Percentiles rank a stretch among this genome's conserved stretches.
Conservation (phyloP, 768 basidiomycete genomes). For the Suillus cothurnatus region DNA sequence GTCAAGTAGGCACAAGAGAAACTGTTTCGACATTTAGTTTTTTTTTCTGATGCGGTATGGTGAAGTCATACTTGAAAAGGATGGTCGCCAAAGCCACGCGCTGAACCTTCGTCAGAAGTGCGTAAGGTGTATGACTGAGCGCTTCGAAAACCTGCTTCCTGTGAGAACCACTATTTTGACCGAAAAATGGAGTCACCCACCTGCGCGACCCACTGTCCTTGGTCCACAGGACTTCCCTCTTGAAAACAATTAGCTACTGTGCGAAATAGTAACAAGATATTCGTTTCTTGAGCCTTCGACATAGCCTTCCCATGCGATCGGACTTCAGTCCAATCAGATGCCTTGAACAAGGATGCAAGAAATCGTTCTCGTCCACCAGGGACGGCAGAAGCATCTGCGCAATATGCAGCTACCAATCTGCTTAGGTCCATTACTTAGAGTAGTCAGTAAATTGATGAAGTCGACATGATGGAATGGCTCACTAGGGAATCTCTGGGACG, state of each 20-base stretch:
- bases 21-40: slow-evolving; percentile 37
- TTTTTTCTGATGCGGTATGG: neutral
- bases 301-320: slow-evolving; percentile 55
- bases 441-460: neutral
- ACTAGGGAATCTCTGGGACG: slow-evolving; percentile 74
- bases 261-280: slow-evolving; percentile 77
- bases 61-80: slow-evolving; percentile 77
- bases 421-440: slow-evolving; percentile 80
- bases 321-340: slow-evolving; percentile 59
- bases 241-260: slow-evolving; percentile 80
- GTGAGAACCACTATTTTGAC: slow-evolving; percentile 13
- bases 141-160: slow-evolving; percentile 56
- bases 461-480: slow-evolving; percentile 16
- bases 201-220: slow-evolving; percentile 53
- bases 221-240: slow-evolving; percentile 45
- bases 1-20: slow-evolving; percentile 62
- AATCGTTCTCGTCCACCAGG: slow-evolving; percentile 51
- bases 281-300: slow-evolving; percentile 79
- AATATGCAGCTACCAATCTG: slow-evolving; percentile 71
- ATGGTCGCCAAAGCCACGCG: slow-evolving; percentile 80
- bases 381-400: slow-evolving; percentile 51
- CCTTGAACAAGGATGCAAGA: slow-evolving; percentile 63
- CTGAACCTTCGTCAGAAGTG: slow-evolving; percentile 64
- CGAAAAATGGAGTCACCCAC: slow-evolving; percentile 32
- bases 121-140: slow-evolving; percentile 52